phyloP scores from a whole-genome alignment of 2,329 filamentous ascomycete species.

The Penicillium sp. region DNA sequence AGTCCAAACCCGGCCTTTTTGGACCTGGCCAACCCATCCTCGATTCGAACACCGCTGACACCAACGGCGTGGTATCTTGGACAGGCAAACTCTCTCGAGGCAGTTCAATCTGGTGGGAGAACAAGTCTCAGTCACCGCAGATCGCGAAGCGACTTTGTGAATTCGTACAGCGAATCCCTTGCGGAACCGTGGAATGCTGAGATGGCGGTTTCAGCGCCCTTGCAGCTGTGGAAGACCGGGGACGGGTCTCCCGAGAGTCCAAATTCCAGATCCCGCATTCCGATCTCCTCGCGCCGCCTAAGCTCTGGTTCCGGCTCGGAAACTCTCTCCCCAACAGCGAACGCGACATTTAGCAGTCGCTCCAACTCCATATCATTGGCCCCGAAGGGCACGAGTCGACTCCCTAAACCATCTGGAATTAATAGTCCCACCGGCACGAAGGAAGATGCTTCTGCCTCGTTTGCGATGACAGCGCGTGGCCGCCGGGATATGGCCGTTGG shows the following conservation, averaged over 20 bases:
- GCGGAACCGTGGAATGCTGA: conserved; percentile 31
- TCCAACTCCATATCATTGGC: conserved; percentile 33
- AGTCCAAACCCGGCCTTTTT: conserved; percentile 48
- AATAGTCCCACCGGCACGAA: conserved; percentile 26
- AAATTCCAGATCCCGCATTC: conserved; percentile 47
- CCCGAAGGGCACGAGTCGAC: conserved; percentile 41
- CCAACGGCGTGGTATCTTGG: conserved; percentile 66
- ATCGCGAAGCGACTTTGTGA: conserved; percentile 57
- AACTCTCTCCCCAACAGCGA: conserved; percentile 38
- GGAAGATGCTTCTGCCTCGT: conserved; percentile 28
- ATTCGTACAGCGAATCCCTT: conserved; percentile 26
- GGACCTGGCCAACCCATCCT: conserved; percentile 36
- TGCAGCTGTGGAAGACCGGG: conserved; percentile 27
- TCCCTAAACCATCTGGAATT: conserved; percentile 42
- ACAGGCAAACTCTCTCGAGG: conserved; percentile 45
- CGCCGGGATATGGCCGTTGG: conserved; percentile 34
- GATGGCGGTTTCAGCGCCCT: conserved; percentile 37
- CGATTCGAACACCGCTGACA: conserved; percentile 60
- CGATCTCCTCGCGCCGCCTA: conserved; percentile 42
- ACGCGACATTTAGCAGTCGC: conserved; percentile 34
- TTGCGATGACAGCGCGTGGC: conserved; percentile 35
- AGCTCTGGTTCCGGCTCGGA: conserved; percentile 44
- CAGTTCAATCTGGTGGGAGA: conserved; percentile 31
- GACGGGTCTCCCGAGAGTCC: conserved; percentile 29
- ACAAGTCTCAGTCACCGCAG: conserved; percentile 35